Base-by-base conservation (phyloP, 495 filamentous ascomycete genomes). In the Penicillium silybi region DNA sequence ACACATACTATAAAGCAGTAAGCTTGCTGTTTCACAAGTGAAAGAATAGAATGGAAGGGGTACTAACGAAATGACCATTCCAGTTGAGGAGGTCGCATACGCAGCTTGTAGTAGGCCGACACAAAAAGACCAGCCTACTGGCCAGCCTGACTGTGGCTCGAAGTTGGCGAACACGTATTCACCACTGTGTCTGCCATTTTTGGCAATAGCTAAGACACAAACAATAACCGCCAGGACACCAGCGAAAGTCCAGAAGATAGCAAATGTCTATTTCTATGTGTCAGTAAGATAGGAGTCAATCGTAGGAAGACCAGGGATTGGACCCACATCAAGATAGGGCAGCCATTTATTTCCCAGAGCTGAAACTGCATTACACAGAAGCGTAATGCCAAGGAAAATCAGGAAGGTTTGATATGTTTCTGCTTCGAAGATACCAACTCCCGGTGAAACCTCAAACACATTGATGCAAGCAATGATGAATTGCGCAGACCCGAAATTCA, bases 221-320 rank as follows among this genome's bases (percentile, higher is more conserved):
- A 83, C 59, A n/a, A 83, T 53, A 42, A 83, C 82, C 40, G 80
- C 78, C 11, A 84, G 17, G 18, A 83, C 68, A 29, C 77, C 79
- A 10, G 63, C 70, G 0, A 65, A 68, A 9, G 81, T 83, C 81
- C 80, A 84, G 54, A 75, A 81, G 15, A 84, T 81, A 54, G 80
- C 82, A 39, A 81, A 64, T 53, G 82, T 83, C 66, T 84, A 78
- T 52, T 11, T 11, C 68, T n/a, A n/a, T 2, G 19, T 18, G 37
- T 54, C 17, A 47, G 17, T 76, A 44, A 55, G 73, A 29, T 34
- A 26, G 53, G 6, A 65, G 66, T 26, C 25, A 48, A 78, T 76
- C 18, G 4, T 32, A 4, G 6, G 20, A 2, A 25, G 22, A 4
- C 10, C 6, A 3, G 16, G 17, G n/a, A n/a, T n/a, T n/a, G 73